Conservation (phyloP, 2,329 filamentous ascomycete species). For the Neopestalotiopsis rosae region DNA sequence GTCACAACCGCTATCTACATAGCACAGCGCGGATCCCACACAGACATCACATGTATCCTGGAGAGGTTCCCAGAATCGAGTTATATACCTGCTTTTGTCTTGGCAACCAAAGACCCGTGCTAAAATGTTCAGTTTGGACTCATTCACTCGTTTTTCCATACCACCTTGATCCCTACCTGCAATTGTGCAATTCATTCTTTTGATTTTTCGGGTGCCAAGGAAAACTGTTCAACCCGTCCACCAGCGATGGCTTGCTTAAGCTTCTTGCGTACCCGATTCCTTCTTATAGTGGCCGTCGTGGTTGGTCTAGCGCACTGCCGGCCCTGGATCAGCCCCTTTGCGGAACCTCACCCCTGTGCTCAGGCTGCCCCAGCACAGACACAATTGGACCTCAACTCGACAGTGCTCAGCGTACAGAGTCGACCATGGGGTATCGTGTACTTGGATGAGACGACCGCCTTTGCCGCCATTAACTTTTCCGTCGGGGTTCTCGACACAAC, state of each 20-base stretch:
- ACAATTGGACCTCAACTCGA: not conserved
- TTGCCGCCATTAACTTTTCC: conserved; percentile 15
- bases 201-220: not conserved
- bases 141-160: not conserved
- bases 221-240: not conserved
- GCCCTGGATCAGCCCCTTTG: not conserved
- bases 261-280: not conserved
- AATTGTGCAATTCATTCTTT: too few relatives aligned
- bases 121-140: not conserved
- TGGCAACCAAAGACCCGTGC: not conserved
- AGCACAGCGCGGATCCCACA: not conserved
- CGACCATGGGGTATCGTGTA: conserved; percentile 12
- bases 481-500: conserved; percentile 1
- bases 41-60: not conserved
- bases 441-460: conserved; percentile 6
- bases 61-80: not conserved
- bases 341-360: not conserved
- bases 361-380: not conserved
- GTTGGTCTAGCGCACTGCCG: not conserved
- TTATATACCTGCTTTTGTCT: conserved; percentile 2
- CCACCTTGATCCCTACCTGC: too few relatives aligned
- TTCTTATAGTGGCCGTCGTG: not conserved
- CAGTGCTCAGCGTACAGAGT: not conserved
- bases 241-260: not conserved
- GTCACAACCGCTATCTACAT: not conserved